Evolutionary conservation across 2,329 filamentous ascomycete genomes (phyloP), one percentile per base, ranked within the genome.

Genomic region (Blumeria graminis): DNA sequence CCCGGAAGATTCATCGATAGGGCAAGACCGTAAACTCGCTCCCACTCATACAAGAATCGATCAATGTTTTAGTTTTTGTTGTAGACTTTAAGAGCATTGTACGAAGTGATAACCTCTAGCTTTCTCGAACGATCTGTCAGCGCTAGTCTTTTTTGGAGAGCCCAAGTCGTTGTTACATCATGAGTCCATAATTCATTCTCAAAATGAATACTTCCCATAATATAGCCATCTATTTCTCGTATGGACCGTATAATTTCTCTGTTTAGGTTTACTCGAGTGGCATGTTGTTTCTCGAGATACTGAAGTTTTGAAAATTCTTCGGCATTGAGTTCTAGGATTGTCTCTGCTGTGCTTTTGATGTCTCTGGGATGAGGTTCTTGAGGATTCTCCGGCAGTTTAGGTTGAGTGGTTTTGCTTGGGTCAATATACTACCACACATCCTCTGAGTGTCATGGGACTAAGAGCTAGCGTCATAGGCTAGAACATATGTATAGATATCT

Each of bases 371-470:
- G 52, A 28, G 52, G 52, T n/a, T 55, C 36, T 11, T 43, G 6
- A 14, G 32, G 18, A 55, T 41, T 43, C 33, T 14, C 22, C 13
- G 18, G 52, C 7, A 55, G n/a, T n/a, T 43, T 6, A 11, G 52
- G 52, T 16, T 55, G 52, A 35, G 28, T 55, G 6, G 3, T 33
- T 33, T 33, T 41, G n/a, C 34, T 43, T 13, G 52, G 16, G 22
- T 55, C 52, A 16, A 55, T 55, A 41, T 55, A 55, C 33, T 55
- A 35, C 36, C 52, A 55, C 6, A 55, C n/a, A 41, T 55, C 18
- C 16, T 22, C n/a, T 48, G 45, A 10, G 33, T n/a, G n/a, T n/a
- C n/a, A n/a, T n/a, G n/a, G n/a, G n/a, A n/a, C n/a, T n/a, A n/a
- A n/a, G n/a, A n/a, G n/a, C n/a, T n/a, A n/a, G n/a, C n/a, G n/a